phyloP scores from a whole-genome alignment of 2,329 filamentous ascomycete genomes.

The Ascochyta rabiei region DNA sequence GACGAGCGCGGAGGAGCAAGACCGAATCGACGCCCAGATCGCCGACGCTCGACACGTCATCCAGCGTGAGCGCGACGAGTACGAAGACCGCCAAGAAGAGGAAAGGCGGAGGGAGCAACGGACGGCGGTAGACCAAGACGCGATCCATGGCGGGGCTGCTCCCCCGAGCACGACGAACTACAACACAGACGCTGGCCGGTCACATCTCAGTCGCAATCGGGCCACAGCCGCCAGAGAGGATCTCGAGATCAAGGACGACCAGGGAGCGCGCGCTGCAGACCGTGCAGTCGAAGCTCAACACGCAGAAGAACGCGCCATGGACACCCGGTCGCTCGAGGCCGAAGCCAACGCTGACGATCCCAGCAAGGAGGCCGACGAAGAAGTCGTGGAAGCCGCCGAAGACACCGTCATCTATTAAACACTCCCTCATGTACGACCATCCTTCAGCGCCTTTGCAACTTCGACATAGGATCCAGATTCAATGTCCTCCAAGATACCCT shows the following conservation, averaged over 20 bases:
- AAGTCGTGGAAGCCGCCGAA: conserved; percentile 80
- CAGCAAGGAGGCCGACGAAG: conserved; percentile 63
- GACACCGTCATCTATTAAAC: conserved; percentile 87
- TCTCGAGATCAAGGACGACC: conserved; percentile 35
- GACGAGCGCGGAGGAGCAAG: conserved; percentile 70
- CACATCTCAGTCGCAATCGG: conserved; percentile 29
- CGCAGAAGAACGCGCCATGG: conserved; percentile 26
- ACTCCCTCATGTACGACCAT: background rate
- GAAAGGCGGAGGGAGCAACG: conserved; percentile 30
- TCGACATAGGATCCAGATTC: conserved; percentile 23
- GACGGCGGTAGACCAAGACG: conserved; percentile 15
- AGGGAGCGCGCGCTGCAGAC: conserved; percentile 23
- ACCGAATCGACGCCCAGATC: conserved; percentile 72
- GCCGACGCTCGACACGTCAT: conserved; percentile 68
- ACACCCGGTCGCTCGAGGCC: conserved; percentile 23
- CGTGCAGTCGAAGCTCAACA: conserved; percentile 25
- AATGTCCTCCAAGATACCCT: conserved; percentile 47
- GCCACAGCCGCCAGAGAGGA: conserved; percentile 35
- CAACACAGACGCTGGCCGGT: conserved; percentile 28
- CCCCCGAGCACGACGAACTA: conserved; percentile 32
- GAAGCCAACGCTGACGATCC: conserved; percentile 42
- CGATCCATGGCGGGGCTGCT: conserved; percentile 23
- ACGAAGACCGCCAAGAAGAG: conserved; percentile 55
- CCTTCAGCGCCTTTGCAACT: conserved; percentile 3
- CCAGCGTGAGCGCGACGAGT: conserved; percentile 68